Evolutionary conservation across 768 basidiomycete genomes (phyloP).

Genomic region (Boletus reticuloceps): DNA sequence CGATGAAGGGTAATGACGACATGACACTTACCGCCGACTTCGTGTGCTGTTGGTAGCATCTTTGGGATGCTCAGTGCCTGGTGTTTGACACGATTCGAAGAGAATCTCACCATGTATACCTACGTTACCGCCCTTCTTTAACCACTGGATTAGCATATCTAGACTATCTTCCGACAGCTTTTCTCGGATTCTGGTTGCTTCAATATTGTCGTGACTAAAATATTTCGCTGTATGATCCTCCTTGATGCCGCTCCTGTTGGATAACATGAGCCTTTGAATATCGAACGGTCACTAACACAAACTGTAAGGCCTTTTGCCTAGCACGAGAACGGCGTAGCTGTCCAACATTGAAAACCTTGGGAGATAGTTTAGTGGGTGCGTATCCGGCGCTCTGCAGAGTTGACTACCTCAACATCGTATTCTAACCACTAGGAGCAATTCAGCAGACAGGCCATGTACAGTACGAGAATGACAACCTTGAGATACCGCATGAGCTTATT

Average conservation of each 20-base stretch:
- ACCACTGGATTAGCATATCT: conserved; percentile 93
- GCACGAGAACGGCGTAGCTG: conserved; percentile 89
- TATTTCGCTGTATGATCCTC: conserved; percentile 91
- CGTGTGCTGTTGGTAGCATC: conserved; percentile 96
- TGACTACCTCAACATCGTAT: conserved; percentile 85
- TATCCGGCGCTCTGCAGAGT: background rate
- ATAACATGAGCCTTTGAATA: conserved; percentile 3
- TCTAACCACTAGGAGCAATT: conserved; percentile 83
- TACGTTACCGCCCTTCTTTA: conserved; percentile 94
- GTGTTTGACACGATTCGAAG: background rate
- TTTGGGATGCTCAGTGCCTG: conserved; percentile 30
- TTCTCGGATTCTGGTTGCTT: conserved; percentile 77
- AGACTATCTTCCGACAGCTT: conserved; percentile 86
- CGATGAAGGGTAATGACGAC: background rate
- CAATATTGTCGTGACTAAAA: conserved; percentile 83
- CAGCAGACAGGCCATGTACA: conserved; percentile 1
- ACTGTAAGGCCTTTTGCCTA: conserved; percentile 75
- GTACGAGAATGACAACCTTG: conserved; percentile 51
- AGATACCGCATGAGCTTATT: conserved; percentile 98
- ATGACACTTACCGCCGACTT: conserved; percentile 56
- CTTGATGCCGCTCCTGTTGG: conserved; percentile 67
- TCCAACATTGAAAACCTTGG: conserved; percentile 95
- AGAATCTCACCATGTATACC: conserved; percentile 82
- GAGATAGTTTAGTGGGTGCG: conserved; percentile 1
- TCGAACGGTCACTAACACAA: conserved; percentile 6